Conservation (phyloP, 2,329 filamentous ascomycete genomes). For the Colletotrichum camelliae region DNA sequence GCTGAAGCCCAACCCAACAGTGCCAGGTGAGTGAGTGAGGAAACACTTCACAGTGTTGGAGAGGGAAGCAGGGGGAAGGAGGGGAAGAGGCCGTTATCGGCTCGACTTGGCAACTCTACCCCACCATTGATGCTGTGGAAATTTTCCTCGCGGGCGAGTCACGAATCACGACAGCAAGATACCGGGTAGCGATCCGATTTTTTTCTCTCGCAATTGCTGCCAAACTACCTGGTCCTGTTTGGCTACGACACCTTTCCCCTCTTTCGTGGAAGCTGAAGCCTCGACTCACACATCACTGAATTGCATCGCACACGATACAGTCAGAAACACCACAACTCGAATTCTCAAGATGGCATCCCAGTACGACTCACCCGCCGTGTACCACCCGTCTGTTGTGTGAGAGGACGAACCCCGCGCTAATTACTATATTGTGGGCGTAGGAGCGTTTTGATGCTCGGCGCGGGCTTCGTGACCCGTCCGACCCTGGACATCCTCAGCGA, state of each 20-base stretch:
- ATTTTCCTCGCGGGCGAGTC: slow-evolving; percentile 7
- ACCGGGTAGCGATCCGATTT: neutral
- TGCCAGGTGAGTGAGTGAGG: neutral
- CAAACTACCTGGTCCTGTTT: neutral
- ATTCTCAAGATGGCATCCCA: slow-evolving; percentile 15
- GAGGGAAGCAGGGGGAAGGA: neutral
- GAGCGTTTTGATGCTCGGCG: slow-evolving; percentile 49
- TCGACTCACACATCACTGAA: neutral
- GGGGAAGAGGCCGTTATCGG: slow-evolving; percentile 13
- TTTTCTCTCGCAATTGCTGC: neutral
- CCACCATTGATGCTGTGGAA: slow-evolving; percentile 11
- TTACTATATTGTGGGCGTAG: neutral
- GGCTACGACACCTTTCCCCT: neutral
- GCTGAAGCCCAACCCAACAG: neutral
- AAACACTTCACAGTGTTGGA: neutral
- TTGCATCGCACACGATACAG: neutral
- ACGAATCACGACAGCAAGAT: slow-evolving; percentile 6
- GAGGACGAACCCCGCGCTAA: neutral
- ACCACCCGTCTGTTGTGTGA: neutral
- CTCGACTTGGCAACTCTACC: neutral
- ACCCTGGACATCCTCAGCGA: slow-evolving; percentile 68
- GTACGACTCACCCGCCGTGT: neutral
- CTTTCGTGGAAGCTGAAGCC: neutral
- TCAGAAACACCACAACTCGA: neutral
- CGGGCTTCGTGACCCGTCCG: slow-evolving; percentile 66